phyloP scores from a whole-genome alignment of 2,329 filamentous ascomycete genomes.

The Aspergillus sp. region DNA sequence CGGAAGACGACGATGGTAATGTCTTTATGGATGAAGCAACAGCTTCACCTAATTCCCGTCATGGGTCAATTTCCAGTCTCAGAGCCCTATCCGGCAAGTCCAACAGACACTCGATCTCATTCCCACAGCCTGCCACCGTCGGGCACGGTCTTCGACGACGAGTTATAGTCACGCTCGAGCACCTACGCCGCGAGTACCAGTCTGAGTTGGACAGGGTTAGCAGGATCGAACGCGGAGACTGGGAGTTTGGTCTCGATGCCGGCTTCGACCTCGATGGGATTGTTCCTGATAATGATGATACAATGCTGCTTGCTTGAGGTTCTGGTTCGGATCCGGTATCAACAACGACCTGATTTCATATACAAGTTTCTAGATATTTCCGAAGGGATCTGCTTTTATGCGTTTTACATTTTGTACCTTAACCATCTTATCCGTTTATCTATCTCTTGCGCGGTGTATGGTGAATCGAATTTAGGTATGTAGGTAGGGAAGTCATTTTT shows the following conservation, averaged over 20 bases:
- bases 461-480: neutral
- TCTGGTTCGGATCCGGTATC: neutral
- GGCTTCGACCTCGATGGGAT: slow-evolving; percentile 14
- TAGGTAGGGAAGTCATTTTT: neutral
- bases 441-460: neutral
- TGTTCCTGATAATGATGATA: slow-evolving; percentile 35
- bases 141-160: slow-evolving; percentile 52
- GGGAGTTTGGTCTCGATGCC: slow-evolving; percentile 62
- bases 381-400: neutral
- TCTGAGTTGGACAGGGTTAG: slow-evolving; percentile 84
- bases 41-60: slow-evolving; percentile 18
- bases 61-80: slow-evolving; percentile 16
- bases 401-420: neutral
- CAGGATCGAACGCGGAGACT: slow-evolving; percentile 85
- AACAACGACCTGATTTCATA: neutral
- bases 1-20: slow-evolving; percentile 38
- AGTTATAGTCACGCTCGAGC: slow-evolving; percentile 79
- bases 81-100: slow-evolving; percentile 24
- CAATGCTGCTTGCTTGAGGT: slow-evolving; percentile 32
- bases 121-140: neutral
- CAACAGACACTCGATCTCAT: slow-evolving; percentile 23
- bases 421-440: neutral
- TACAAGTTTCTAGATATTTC: neutral
- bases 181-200: slow-evolving; percentile 86
- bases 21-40: slow-evolving; percentile 40